Base-by-base conservation (phyloP, 352 stramenopile species). In the Halophytophthora batemanensis region DNA sequence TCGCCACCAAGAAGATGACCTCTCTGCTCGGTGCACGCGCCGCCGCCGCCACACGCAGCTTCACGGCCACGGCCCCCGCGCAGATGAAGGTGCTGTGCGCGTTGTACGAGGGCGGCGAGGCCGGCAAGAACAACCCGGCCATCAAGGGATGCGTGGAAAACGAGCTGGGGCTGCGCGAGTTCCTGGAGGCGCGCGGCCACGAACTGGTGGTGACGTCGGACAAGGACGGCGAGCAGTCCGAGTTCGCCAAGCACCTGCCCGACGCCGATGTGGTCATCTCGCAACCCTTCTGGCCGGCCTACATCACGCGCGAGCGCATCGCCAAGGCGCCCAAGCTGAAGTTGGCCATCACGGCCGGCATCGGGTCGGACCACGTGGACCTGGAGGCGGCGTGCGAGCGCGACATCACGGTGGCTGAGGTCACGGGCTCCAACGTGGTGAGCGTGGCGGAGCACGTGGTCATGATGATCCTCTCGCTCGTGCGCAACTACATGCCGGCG, bases 261-360 rank as follows among this genome's bases (percentile, higher is more conserved):
- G 58, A 72, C 33, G 64, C 68, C 28, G 65, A 77, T 45, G 59
- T 75, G 45, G 64, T 75, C 51, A 75, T 77, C 61, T 75, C 68
- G 38, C 64, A 74, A 57, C 68, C 68, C n/a, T 77, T 77, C 55
- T 75, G 63, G 61, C 68, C 68, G 2, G 68, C 68, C n/a, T 77
- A 77, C 65, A 66, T 77, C 35, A 75, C 68, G 2, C 52, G 53
- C 22, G 68, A 75, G 23, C 61, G 68, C 31, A 67, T 75, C 44
- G 65, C 56, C n/a, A 69, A 56, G 39, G 68, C 68, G 10, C 67
- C 67, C 23, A 74, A 75, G 61, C 56, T 77, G 21, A 73, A 75
- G 42, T 35, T 74, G 22, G 62, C 60, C 31, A 71, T 77, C 45
- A 77, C 68, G 15, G 68, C 68, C 8, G 68, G 68, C 31, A 61